Evolutionary conservation across 2,329 filamentous ascomycete species (phyloP), one percentile per base, ranked within the genome.

Genomic region (Alternaria tenuissima): DNA sequence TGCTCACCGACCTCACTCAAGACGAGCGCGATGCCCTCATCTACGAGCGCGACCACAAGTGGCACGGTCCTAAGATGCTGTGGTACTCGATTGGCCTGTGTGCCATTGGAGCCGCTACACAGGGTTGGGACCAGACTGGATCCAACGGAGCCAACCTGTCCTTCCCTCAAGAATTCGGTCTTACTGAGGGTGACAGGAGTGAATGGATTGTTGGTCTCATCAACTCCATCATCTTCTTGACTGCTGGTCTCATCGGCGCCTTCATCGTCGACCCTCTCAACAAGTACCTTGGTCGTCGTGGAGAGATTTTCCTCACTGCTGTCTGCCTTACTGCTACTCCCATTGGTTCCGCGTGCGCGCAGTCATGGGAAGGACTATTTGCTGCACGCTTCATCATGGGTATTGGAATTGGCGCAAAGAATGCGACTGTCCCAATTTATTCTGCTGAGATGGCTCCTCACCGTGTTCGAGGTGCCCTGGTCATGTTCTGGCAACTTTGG

Each of bases 71-170:
- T 0, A 81, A 70, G 68, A 84, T 85, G 52, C 81, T 92, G 11
- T 89, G 88, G 78, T 82, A 89, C 64, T 91, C 89, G 38, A 89
- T 92, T 65, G 80, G 86, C 11, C 86, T 87, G 22, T 91, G 88
- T 75, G 90, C 89, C 42, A 86, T 91, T 53, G 89, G 88, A 52
- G 89, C 89, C 16, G 88, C 88, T n/a, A 88, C 91, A 9, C 78
- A 82, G 58, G 88, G 88, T 24, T 90, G 88, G 88, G 88, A 90
- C 64, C 86, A 89, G 75, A 89, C 87, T 20, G 88, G 80, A 16
- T 74, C 75, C 39, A 77, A 80, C 64, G 77, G 78, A 38, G 88
- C 88, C 57, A 90, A 88, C 66, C 79, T 90, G 65, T 85, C 84
- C 51, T 89, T 89, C 64, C 88, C 87, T 0, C 55, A 76, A 0